Evolutionary conservation across 305 asterid species (phyloP).

Genomic region (Andrographis paniculata): DNA sequence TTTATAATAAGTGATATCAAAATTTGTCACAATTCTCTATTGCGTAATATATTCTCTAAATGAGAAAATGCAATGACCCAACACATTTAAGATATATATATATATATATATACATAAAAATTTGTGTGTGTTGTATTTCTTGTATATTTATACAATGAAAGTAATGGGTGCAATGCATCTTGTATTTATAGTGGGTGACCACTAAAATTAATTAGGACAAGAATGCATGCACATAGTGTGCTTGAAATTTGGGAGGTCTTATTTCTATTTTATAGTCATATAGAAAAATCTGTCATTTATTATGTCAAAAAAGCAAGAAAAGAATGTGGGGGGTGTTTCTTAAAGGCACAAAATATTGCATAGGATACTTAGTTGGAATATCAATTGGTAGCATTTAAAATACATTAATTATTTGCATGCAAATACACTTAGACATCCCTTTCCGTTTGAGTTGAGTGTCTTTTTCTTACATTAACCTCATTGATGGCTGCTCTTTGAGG

Average conservation of each 20-base stretch:
- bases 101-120: no score
- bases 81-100: no score
- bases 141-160: no score
- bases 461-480: constrained; percentile 20
- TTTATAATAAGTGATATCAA: no score
- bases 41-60: no score
- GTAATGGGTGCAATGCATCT: no score
- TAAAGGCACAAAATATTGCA: constrained; percentile 6
- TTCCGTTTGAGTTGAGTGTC: constrained; percentile 23
- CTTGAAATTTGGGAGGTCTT: constrained; percentile 10
- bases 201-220: constrained; percentile 17
- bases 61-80: no score
- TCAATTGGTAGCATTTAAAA: background rate
- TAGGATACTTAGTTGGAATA: constrained; percentile 11
- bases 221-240: constrained; percentile 15
- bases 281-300: constrained; percentile 10
- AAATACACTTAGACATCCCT: constrained; percentile 8
- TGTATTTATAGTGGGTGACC: constrained; percentile 21
- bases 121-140: no score
- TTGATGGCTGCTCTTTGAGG: constrained; percentile 4
- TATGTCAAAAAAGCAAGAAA: background rate
- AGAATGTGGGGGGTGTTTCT: background rate
- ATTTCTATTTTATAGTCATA: background rate
- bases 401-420: background rate
- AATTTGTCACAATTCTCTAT: no score